Evolutionary conservation across 306 rosid genomes (phyloP).

Genomic region (Argentina anserina): DNA sequence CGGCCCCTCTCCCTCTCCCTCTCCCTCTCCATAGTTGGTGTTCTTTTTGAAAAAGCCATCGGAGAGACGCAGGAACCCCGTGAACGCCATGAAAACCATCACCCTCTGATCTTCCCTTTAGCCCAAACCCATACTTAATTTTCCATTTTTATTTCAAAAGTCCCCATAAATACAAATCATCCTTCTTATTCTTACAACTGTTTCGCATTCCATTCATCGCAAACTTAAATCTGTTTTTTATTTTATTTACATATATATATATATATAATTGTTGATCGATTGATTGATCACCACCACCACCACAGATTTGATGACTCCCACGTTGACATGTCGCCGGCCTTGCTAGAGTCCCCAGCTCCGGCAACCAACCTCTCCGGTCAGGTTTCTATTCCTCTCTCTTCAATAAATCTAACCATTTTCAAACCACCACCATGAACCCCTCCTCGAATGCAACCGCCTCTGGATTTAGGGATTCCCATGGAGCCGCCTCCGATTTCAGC

Average conservation of each 20-base stretch:
- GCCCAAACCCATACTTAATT: constrained; percentile 8
- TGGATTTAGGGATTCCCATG: not conserved
- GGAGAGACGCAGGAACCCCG: not conserved
- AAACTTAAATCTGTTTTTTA: not conserved
- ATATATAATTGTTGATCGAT: too few species aligned
- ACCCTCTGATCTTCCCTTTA: not conserved
- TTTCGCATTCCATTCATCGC: not conserved
- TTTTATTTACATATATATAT: too few species aligned
- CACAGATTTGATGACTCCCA: constrained; percentile 42
- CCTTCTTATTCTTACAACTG: not conserved
- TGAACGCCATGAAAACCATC: not conserved
- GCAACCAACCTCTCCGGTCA: constrained; percentile 25
- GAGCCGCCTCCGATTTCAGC: constrained; percentile 27
- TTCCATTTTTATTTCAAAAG: too few species aligned
- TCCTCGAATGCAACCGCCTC: too few species aligned
- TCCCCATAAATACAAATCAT: not conserved
- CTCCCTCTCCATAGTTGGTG: too few species aligned
- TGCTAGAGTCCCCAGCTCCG: constrained; percentile 33
- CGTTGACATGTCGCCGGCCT: constrained; percentile 42
- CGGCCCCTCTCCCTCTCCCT: too few species aligned
- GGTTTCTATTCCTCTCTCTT: constrained; percentile 31
- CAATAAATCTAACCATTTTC: not conserved
- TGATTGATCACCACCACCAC: not conserved
- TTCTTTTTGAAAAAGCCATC: too few species aligned
- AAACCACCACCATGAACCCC: constrained; percentile 43